phyloP scores from a whole-genome alignment of 139 green algal genomes.

The Chlamydomonas incerta region DNA sequence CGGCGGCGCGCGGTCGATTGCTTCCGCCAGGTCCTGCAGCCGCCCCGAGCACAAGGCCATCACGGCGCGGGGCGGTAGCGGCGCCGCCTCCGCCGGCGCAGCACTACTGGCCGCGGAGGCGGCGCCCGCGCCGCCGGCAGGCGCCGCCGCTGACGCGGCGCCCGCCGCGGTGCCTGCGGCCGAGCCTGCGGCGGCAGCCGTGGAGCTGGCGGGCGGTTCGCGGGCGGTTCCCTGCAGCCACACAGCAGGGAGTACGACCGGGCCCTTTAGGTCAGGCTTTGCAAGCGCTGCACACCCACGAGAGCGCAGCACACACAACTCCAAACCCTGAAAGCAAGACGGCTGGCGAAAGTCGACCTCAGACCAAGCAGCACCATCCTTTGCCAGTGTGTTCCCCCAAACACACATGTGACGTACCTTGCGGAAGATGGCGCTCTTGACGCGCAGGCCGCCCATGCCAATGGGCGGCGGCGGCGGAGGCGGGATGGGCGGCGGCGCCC shows the following conservation, averaged over 20 bases:
- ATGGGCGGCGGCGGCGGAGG: constrained; percentile 19
- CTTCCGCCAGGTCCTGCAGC: constrained; percentile 40
- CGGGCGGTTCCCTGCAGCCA: constrained; percentile 11
- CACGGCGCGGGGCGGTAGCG: not conserved
- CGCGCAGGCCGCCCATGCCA: constrained; percentile 24
- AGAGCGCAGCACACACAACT: too few relatives aligned
- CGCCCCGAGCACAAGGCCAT: constrained; percentile 3
- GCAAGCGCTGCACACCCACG: too few relatives aligned
- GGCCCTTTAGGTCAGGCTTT: too few relatives aligned
- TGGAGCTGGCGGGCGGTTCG: not conserved
- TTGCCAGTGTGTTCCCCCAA: too few relatives aligned
- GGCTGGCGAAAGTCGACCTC: too few relatives aligned
- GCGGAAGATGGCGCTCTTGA: constrained; percentile 29
- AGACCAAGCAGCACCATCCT: too few relatives aligned
- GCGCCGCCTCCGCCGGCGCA: not conserved
- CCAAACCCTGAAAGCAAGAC: too few relatives aligned
- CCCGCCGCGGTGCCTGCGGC: not conserved
- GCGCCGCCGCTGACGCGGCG: not conserved
- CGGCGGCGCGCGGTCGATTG: constrained; percentile 9
- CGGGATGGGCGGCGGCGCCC: not conserved
- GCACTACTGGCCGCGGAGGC: too few relatives aligned
- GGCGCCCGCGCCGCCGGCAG: not conserved
- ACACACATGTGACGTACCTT: too few relatives aligned
- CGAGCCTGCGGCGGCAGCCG: not conserved
- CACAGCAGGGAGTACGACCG: too few relatives aligned